Evolutionary conservation across 371 early-diverging fungal genomes (phyloP), one percentile per base, ranked within the genome.

Genomic region (Choanephora cucurbitarum): DNA sequence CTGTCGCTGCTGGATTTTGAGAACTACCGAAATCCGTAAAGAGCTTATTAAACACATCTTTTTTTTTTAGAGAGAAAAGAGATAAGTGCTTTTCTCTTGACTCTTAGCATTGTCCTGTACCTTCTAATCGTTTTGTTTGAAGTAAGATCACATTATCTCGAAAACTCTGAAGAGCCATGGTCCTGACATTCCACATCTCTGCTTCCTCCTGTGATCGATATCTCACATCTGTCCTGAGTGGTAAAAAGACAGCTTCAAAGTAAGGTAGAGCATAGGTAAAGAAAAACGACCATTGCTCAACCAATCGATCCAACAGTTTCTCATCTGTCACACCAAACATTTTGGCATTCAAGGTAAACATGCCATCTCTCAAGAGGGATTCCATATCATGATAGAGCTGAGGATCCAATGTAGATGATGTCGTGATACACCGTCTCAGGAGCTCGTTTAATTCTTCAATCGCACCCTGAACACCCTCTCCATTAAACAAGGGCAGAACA

Each of bases 361-460:
- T 87, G 14, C 91, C 93, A 42, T 82, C 82, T 14, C 76, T 69
- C 24, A 90, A 64, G 1, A 91, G 69, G 6, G 85, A 83, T 71
- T 81, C 75, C 21, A 85, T 85, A 45, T 85, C 84, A 6, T 72
- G 71, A 52, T 75, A 75, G 23, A 83, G 61, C 19, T 71, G 58
- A 7, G 81, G 73, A 31, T 88, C 86, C n/a, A n/a, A n/a, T n/a
- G n/a, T n/a, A n/a, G n/a, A n/a, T n/a, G n/a, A n/a, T n/a, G n/a
- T n/a, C 9, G 58, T 50, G 32, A 91, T 62, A 69, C 86, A 90
- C 2, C 84, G 70, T 45, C 88, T 85, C 32, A 93, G 82, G 24
- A 88, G 65, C 21, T 91, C 92, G 49, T 91, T 92, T 40, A 90
- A 58, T 49, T 92, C 92, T 66, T 94, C 95, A 44, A 94, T 90